Evolutionary conservation across 805 yeast species (phyloP), one percentile per base, ranked within the genome.

Genomic region (Lachancea lanzarotensis): DNA sequence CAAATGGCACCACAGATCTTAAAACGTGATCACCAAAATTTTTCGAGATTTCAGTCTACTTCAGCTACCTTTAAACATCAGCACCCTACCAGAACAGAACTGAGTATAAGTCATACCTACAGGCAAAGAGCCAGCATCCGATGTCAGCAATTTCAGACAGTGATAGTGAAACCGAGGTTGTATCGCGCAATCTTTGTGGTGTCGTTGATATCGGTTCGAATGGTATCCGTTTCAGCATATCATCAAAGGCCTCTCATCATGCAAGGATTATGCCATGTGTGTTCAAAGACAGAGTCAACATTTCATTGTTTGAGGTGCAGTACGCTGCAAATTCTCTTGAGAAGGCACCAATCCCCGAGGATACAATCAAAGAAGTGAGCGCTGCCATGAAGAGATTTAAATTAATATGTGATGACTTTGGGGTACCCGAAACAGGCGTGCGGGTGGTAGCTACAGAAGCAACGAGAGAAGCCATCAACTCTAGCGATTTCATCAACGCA

Each of bases 161-260:
- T 43, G 64, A 51, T 36, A 53, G 54, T 35, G 82, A 76, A 54
- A 76, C 81, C 0, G 77, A 75, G 15, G 73, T 78, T 2, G 80
- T 78, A 9, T 80, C 79, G 2, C 66, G 81, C 52, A 75, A 80
- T 5, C 57, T 79, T 29, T 72, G 76, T 15, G 88, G 82, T 8
- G 77, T 84, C 38, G 88, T 82, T 2, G 90, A 84, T 59, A 81
- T 84, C 17, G 91, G 90, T 8, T 80, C 90, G 16, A 81, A 82
- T 56, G 90, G 87, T 32, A 74, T 84, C 38, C 67, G 90, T 42
- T 82, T 84, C 56, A 77, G 85, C 35, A 82, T 84, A 34, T 78
- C 87, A 15, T 81, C 88, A 2, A 72, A 76, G 40, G 82, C 84
- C 2, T 70, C 82, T 1, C 81, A 76, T 49, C 84, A 81, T 59